Evolutionary conservation across 2,329 filamentous ascomycete species (phyloP).

Genomic region (Penicillium sp.): DNA sequence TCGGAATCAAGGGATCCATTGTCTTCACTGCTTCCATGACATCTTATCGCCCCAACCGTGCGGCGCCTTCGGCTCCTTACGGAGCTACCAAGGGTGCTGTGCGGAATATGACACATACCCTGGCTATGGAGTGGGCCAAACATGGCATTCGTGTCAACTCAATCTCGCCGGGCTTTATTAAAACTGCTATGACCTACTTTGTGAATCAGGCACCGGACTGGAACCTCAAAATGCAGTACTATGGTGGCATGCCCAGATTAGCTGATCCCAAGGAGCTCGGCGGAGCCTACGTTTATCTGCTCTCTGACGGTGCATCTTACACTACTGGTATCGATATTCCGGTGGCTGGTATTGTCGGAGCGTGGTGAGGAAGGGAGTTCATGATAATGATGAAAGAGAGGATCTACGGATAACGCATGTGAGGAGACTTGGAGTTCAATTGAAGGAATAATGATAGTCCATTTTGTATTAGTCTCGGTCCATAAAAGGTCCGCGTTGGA

Average conservation of each 20-base stretch:
- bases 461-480: constrained; percentile 15
- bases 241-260: constrained; percentile 56
- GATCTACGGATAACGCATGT: background rate
- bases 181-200: constrained; percentile 50
- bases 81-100: constrained; percentile 47
- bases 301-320: constrained; percentile 48
- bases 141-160: constrained; percentile 43
- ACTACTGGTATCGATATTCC: constrained; percentile 40
- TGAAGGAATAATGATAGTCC: background rate
- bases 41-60: constrained; percentile 50
- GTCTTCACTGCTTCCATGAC: constrained; percentile 52
- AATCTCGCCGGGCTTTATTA: constrained; percentile 47
- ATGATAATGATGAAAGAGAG: background rate
- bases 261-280: constrained; percentile 55
- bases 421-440: background rate
- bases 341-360: constrained; percentile 33
- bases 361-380: background rate
- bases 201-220: constrained; percentile 55
- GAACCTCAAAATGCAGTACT: constrained; percentile 58
- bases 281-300: constrained; percentile 56
- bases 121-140: constrained; percentile 51
- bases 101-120: constrained; percentile 31
- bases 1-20: constrained; percentile 38
- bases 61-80: constrained; percentile 52
- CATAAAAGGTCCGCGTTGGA: background rate